Conservation (phyloP, 148 eudicot species). For the Diospyros kaki region DNA sequence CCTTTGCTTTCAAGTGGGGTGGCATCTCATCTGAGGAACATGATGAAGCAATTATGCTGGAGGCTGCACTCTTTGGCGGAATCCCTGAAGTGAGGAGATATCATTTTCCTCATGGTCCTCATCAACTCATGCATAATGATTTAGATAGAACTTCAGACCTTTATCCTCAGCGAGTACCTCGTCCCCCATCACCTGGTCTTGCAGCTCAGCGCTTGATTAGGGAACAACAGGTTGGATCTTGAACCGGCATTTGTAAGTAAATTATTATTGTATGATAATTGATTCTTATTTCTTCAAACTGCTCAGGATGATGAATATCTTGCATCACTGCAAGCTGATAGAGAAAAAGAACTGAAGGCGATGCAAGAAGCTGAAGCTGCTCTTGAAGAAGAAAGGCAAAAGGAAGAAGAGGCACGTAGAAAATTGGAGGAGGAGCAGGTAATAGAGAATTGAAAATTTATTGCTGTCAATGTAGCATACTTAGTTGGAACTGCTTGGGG, state of each 20-base stretch:
- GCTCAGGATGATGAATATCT: constrained; percentile 89
- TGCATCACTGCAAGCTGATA: constrained; percentile 94
- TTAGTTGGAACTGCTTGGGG: not conserved
- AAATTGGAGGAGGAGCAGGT: constrained; percentile 81
- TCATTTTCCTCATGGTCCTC: constrained; percentile 56
- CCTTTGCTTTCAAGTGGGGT: constrained; percentile 68
- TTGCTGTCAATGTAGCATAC: not conserved
- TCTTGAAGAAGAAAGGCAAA: constrained; percentile 58
- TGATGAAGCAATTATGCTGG: constrained; percentile 98
- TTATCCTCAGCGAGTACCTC: constrained; percentile 47
- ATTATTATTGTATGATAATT: not conserved
- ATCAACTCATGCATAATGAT: constrained; percentile 48
- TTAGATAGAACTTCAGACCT: constrained; percentile 27
- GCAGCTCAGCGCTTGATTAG: constrained; percentile 82
- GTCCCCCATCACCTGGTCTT: constrained; percentile 82
- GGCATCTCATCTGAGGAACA: constrained; percentile 96
- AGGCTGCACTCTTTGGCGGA: constrained; percentile 98
- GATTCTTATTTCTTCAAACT: constrained; percentile 7
- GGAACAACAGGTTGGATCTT: constrained; percentile 71
- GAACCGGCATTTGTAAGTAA: not conserved
- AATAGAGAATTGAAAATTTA: constrained; percentile 2
- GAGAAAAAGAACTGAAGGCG: constrained; percentile 74
- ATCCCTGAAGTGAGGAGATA: constrained; percentile 58
- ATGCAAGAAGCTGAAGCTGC: constrained; percentile 63
- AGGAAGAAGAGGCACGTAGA: constrained; percentile 59